Conservation (phyloP, 331 rosid genomes). For the Acacia pycnantha region DNA sequence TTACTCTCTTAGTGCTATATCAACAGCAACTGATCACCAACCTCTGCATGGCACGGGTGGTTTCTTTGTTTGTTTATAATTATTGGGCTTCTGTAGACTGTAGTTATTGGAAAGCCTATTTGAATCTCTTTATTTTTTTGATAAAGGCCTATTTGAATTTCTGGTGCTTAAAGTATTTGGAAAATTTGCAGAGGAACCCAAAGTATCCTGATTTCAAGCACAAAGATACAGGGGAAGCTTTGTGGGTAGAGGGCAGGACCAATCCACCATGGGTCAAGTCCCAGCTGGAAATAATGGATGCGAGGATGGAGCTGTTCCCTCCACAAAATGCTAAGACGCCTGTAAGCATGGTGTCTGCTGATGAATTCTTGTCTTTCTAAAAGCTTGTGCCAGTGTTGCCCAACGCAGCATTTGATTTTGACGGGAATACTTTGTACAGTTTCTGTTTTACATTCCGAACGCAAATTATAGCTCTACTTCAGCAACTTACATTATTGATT, state of each 20-base stretch:
- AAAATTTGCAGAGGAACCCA: constrained; percentile 74
- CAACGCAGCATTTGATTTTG: not conserved
- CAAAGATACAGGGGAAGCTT: constrained; percentile 93
- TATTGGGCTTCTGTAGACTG: not conserved
- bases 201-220: constrained; percentile 88
- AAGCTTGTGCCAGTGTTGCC: not conserved
- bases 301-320: constrained; percentile 53
- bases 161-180: not conserved
- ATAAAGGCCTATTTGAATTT: constrained; percentile 10
- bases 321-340: constrained; percentile 47
- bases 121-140: too few relatives aligned
- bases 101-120: not conserved
- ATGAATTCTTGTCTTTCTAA: constrained; percentile 44
- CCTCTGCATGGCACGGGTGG: not conserved
- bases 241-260: constrained; percentile 81
- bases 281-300: constrained; percentile 75
- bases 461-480: not conserved
- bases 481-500: not conserved
- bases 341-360: constrained; percentile 39
- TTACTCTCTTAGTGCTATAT: not conserved
- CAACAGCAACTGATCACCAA: not conserved
- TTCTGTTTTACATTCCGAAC: not conserved
- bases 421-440: not conserved
- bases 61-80: not conserved
- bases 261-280: constrained; percentile 90